Percentiles rank a stretch among this genome's conserved stretches.
Evolutionary conservation across 371 early-diverging fungal genomes (phyloP).

Genomic region (Haplosporangium sp.): DNA sequence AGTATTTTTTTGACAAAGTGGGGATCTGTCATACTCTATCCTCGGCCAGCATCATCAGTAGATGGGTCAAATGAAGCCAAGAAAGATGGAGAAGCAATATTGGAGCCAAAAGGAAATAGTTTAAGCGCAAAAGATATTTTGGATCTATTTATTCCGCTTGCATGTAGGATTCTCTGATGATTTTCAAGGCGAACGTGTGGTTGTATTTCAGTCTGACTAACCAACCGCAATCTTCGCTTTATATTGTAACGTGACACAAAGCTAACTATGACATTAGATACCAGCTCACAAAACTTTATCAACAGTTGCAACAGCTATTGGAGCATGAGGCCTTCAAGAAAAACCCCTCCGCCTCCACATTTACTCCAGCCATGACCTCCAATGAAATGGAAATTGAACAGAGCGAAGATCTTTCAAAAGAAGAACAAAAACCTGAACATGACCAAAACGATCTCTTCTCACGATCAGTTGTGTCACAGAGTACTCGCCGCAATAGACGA

Average conservation of each 20-base stretch:
- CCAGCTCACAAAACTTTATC: constrained; percentile 37
- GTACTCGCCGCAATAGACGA: constrained; percentile 42
- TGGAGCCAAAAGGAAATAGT: background rate
- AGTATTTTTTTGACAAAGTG: constrained; percentile 51
- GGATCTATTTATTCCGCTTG: constrained; percentile 40
- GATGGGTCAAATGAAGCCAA: background rate
- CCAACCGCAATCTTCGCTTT: background rate
- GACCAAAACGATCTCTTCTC: constrained; percentile 42
- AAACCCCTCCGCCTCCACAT: background rate
- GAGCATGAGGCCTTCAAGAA: constrained; percentile 25
- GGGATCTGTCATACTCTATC: constrained; percentile 54
- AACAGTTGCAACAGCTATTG: constrained; percentile 35
- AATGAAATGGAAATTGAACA: background rate
- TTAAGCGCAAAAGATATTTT: constrained; percentile 26
- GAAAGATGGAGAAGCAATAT: background rate
- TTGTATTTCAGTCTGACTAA: background rate
- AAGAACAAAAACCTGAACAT: constrained; percentile 22
- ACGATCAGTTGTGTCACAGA: constrained; percentile 32
- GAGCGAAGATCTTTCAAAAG: constrained; percentile 14
- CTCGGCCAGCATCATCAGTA: constrained; percentile 14
- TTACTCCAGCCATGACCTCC: too few species aligned
- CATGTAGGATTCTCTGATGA: constrained; percentile 17
- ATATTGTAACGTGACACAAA: background rate
- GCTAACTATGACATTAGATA: constrained; percentile 42
- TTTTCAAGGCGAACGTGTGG: background rate